Evolutionary conservation across 805 yeast species (phyloP).

Genomic region (Kluyveromyces starmeri): DNA sequence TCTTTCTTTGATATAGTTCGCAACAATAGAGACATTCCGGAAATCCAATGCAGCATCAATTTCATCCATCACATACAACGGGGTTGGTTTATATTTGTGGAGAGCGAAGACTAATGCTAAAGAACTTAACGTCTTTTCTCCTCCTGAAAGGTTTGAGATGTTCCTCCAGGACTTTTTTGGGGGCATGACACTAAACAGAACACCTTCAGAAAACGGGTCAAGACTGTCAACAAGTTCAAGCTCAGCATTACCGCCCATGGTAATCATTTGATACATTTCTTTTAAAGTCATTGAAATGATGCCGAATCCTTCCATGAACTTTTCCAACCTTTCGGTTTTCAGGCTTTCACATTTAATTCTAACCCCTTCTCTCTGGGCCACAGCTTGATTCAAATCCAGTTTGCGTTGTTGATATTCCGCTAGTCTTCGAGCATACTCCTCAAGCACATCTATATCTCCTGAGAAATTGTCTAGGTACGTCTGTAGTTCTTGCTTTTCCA

Average conservation of each 20-base stretch:
- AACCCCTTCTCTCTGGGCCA: slow-evolving; percentile 53
- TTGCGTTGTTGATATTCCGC: slow-evolving; percentile 57
- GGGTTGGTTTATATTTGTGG: slow-evolving; percentile 94
- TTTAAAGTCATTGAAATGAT: slow-evolving; percentile 79
- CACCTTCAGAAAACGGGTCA: slow-evolving; percentile 98
- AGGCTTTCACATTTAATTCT: slow-evolving; percentile 57
- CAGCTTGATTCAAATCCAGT: slow-evolving; percentile 58
- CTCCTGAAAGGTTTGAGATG: slow-evolving; percentile 91
- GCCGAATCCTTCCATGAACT: slow-evolving; percentile 89
- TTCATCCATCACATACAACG: slow-evolving; percentile 97
- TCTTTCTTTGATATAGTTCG: slow-evolving; percentile 90
- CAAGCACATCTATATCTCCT: slow-evolving; percentile 65
- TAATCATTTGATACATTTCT: slow-evolving; percentile 97
- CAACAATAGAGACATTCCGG: slow-evolving; percentile 93
- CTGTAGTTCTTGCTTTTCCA: slow-evolving; percentile 47
- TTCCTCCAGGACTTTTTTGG: slow-evolving; percentile 98
- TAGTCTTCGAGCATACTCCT: slow-evolving; percentile 64
- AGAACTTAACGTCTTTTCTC: slow-evolving; percentile 93
- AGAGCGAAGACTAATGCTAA: slow-evolving; percentile 93
- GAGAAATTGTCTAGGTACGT: slow-evolving; percentile 44
- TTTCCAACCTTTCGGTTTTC: slow-evolving; percentile 67
- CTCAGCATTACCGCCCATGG: slow-evolving; percentile 99
- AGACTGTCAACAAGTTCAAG: slow-evolving; percentile 88
- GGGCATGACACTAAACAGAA: slow-evolving; percentile 95
- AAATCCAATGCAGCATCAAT: slow-evolving; percentile 98